These are phyloP conservation scores for Cryphonectria naterciae DNA, from an alignment of 2,329 filamentous ascomycete species.

Conservation along the genomic window DNA sequence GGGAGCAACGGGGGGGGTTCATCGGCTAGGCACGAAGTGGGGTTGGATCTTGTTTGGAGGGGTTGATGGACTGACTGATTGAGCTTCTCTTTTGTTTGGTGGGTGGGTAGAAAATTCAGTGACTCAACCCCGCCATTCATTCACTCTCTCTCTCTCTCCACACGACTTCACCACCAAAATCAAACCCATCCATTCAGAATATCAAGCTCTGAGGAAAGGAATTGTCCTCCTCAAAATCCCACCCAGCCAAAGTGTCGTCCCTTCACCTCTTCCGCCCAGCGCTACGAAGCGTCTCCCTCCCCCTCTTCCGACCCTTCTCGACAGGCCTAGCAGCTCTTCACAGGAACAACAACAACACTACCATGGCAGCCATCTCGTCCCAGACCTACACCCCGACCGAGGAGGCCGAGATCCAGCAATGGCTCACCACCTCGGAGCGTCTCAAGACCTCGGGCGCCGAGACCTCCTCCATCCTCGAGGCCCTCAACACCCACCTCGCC, in stretches of 20 bases:
- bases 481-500: constrained; percentile 84
- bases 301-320: constrained; percentile 39
- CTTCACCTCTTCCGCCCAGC: constrained; percentile 44
- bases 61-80: neutral
- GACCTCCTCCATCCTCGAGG: constrained; percentile 69
- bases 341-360: constrained; percentile 48
- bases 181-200: neutral
- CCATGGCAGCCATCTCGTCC: constrained; percentile 68
- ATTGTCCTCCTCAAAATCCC: constrained; percentile 21
- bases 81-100: neutral
- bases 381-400: constrained; percentile 77
- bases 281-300: constrained; percentile 41
- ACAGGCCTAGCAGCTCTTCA: constrained; percentile 23
- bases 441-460: constrained; percentile 54
- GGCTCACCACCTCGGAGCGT: constrained; percentile 77
- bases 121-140: constrained; percentile 11
- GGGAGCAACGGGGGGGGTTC: neutral
- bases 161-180: neutral
- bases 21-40: neutral
- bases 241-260: constrained; percentile 48
- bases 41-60: constrained; percentile 4
- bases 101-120: neutral
- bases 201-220: constrained; percentile 13
- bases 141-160: too few relatives aligned
- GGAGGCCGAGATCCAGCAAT: constrained; percentile 86